phyloP scores from a whole-genome alignment of 805 yeast species.

The Starmerella vaccinii region DNA sequence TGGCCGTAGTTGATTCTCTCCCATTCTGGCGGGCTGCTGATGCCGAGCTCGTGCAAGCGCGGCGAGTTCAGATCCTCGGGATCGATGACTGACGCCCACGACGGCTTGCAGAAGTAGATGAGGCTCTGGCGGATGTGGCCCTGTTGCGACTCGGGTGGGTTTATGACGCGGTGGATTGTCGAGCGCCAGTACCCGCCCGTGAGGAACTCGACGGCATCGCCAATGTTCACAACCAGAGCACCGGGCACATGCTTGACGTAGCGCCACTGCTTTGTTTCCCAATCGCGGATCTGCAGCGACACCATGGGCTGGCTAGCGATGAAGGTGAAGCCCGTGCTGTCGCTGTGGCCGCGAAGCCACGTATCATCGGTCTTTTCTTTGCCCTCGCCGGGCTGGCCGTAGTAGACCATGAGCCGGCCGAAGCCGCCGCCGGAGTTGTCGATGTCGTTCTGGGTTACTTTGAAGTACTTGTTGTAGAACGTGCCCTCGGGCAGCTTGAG shows the following conservation, averaged over 20 bases:
- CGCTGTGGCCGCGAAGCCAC: constrained; percentile 43
- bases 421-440: constrained; percentile 35
- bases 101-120: constrained; percentile 39
- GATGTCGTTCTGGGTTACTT: constrained; percentile 29
- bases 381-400: constrained; percentile 31
- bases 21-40: constrained; percentile 30
- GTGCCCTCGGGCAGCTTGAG: constrained; percentile 42
- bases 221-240: constrained; percentile 36
- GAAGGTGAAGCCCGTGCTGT: constrained; percentile 36
- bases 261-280: constrained; percentile 32
- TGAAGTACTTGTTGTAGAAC: constrained; percentile 33
- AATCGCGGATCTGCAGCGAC: constrained; percentile 35
- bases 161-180: constrained; percentile 40
- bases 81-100: constrained; percentile 33
- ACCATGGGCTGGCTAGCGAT: constrained; percentile 37
- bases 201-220: constrained; percentile 36
- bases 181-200: constrained; percentile 42
- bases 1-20: constrained; percentile 34
- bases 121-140: constrained; percentile 33
- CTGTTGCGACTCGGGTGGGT: constrained; percentile 38
- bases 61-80: constrained; percentile 37
- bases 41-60: constrained; percentile 32
- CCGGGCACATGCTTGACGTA: constrained; percentile 34
- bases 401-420: constrained; percentile 35
- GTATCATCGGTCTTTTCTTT: constrained; percentile 33